Percentiles rank a stretch among this genome's conserved stretches.
These are phyloP conservation scores for Scutellaria minor DNA, from an alignment of 257 asterid genomes.

Conservation along the genomic window DNA sequence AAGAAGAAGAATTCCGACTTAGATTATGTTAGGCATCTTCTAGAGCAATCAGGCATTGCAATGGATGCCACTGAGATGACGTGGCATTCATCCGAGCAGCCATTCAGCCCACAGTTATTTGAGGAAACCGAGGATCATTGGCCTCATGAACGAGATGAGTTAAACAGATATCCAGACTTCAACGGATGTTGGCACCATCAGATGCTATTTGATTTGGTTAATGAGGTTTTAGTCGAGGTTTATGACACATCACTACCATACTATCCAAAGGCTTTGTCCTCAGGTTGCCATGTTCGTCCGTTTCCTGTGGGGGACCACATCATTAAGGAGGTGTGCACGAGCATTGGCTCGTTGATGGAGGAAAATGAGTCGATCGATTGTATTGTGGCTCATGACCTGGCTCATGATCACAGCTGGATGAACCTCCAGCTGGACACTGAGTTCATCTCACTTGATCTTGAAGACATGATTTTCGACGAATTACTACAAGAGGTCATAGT, in stretches of 20 bases:
- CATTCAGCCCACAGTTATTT: conserved; percentile 51
- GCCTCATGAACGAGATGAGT: conserved; percentile 51
- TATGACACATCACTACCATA: conserved; percentile 56
- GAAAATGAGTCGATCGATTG: conserved; percentile 50
- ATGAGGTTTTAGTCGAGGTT: conserved; percentile 56
- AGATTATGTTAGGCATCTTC: conserved; percentile 59
- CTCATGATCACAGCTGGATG: conserved; percentile 72
- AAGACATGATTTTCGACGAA: conserved; percentile 63
- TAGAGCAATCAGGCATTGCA: conserved; percentile 63
- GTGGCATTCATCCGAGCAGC: conserved; percentile 61
- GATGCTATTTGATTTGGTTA: conserved; percentile 67
- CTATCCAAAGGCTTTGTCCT: conserved; percentile 67
- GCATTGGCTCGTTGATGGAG: conserved; percentile 41
- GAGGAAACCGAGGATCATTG: conserved; percentile 62
- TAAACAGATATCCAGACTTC: conserved; percentile 44
- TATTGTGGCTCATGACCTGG: conserved; percentile 54
- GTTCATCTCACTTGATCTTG: conserved; percentile 61
- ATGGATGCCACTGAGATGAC: conserved; percentile 39
- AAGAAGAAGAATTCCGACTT: conserved; percentile 43
- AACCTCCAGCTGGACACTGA: conserved; percentile 76
- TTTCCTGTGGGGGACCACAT: conserved; percentile 52
- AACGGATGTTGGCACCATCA: conserved; percentile 62
- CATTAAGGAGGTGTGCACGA: conserved; percentile 48
- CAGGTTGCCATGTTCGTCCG: conserved; percentile 51
- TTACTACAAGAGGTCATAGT: conserved; percentile 59